Evolutionary conservation across 495 filamentous ascomycete species (phyloP), one percentile per base, ranked within the genome.

Genomic region (Parachaetomium inaequale): DNA sequence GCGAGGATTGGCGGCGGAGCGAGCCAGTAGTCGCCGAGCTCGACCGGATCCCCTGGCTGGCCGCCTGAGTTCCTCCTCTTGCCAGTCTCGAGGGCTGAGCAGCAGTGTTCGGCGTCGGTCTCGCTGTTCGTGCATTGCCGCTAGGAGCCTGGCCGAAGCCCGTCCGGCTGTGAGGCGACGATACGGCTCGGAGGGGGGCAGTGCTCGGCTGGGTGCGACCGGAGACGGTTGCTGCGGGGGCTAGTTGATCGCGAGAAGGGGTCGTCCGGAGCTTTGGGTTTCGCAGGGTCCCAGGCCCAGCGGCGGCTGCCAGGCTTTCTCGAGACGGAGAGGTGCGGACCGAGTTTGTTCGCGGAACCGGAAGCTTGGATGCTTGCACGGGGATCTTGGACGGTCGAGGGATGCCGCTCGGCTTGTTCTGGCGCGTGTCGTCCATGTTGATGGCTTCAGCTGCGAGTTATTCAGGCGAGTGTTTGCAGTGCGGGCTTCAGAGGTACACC

Each of bases 221-320:
- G 11, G 64, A n/a, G 38, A 53, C 15, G 47, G 28, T 45, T 14
- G 62, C 3, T 3, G 62, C 19, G 50, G 73, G 51, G 21, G 67
- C 64, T 19, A 81, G 58, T 50, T 74, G 77, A 58, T 80, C 78
- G 57, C 69, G 74, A 10, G 79, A 81, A 38, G 76, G 58, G 5
- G 76, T 45, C 2, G 78, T 31, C 31, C 79, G 75, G 8, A 81
- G 62, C 45, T 74, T 75, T 12, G 77, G 75, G 61, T 74, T 76
- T 58, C 72, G 75, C 31, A 71, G 17, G 29, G 65, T 67, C 8
- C 62, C 55, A 26, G 15, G 40, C 7, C 53, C 58, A 17, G 47
- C 55, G 2, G 36, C 26, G 21, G 52, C 17, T 3, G 54, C 31
- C 21, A 76, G 58, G 62, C 65, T 64, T 43, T 76, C 72, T 23